These are phyloP conservation scores for Verticillium nubilum DNA, from an alignment of 2,329 filamentous ascomycete species.

Conservation along the genomic window DNA sequence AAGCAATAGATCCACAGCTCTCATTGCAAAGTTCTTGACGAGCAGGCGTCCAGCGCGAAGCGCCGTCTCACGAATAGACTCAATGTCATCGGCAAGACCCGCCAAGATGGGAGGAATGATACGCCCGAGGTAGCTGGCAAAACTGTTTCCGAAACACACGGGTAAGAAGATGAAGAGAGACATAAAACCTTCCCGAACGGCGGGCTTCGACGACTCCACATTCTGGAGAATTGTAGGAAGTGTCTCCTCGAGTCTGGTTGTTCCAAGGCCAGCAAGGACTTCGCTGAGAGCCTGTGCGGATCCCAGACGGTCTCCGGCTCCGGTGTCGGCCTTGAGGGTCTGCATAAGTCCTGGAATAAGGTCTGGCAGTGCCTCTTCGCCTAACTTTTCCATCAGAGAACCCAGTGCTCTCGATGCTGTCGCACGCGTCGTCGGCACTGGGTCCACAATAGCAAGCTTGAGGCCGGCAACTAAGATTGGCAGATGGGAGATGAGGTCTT, in stretches of 20 bases:
- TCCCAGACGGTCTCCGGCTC: constrained; percentile 90
- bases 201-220: constrained; percentile 81
- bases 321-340: constrained; percentile 94
- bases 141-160: constrained; percentile 98
- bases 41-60: constrained; percentile 87
- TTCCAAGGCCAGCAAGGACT: constrained; percentile 91
- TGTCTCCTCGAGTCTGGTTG: constrained; percentile 87
- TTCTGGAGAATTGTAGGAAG: constrained; percentile 95
- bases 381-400: constrained; percentile 95
- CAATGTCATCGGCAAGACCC: constrained; percentile 90
- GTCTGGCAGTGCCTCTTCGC: constrained; percentile 92
- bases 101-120: constrained; percentile 94
- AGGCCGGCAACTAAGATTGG: constrained; percentile 89
- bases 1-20: constrained; percentile 87
- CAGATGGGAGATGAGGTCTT: constrained; percentile 85
- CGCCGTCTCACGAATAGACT: constrained; percentile 95
- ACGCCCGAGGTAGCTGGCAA: constrained; percentile 88
- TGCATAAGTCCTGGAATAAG: constrained; percentile 97
- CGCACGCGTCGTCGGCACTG: constrained; percentile 91
- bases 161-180: constrained; percentile 98
- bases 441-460: constrained; percentile 84
- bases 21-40: constrained; percentile 97
- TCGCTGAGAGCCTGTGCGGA: constrained; percentile 95
- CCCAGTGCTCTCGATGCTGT: constrained; percentile 94
- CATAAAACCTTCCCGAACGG: constrained; percentile 98